Base-by-base conservation (phyloP, 78 protist genomes). In the Monocercomonoides exilis region DNA sequence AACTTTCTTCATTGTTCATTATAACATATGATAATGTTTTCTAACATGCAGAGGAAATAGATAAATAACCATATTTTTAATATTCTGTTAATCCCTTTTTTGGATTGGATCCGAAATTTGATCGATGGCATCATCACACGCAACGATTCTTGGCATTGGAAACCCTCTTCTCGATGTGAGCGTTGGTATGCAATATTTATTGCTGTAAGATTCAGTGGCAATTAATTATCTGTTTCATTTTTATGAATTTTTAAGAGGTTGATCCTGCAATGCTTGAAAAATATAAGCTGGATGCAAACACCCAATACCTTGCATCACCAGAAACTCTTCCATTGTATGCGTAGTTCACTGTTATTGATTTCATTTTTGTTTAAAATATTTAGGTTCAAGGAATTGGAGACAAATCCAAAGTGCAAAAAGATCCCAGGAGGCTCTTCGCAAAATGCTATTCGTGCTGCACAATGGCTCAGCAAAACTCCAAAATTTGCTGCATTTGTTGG, bases 111-210 rank as follows among this genome's bases (percentile, higher is more conserved):
- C n/a, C n/a, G n/a, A n/a, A n/a, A n/a, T n/a, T n/a, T n/a, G n/a
- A n/a, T n/a, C n/a, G n/a, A 54, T 54, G 70, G 11, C 70, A 29
- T 11, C 70, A 54, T 21, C 70, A 11, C 70, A 54, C 21, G 70
- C 21, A 29, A 21, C 70, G 70, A 32, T 79, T 79, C 42, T 79
- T 79, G 82, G 82, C 5, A 6, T 79, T 79, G 82, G 82, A 32
- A 79, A 79, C 11, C 82, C 82, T 21, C 82, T 79, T 32, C 11
- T 79, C 42, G 82, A 79, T 79, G 11, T 79, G n/a, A 38, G 45
- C 21, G 11, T 41, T 6, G 82, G 82, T 79, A 5, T 79, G 42
- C 82, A 4, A 4, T 79, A 4, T 29, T 54, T 21, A 54, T 54
- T 54, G 11, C 70, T 54, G 38, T 29, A 54, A 21, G 11, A 11